Conservation (phyloP, 2,329 filamentous ascomycete species). For the Fusarium sp. region DNA sequence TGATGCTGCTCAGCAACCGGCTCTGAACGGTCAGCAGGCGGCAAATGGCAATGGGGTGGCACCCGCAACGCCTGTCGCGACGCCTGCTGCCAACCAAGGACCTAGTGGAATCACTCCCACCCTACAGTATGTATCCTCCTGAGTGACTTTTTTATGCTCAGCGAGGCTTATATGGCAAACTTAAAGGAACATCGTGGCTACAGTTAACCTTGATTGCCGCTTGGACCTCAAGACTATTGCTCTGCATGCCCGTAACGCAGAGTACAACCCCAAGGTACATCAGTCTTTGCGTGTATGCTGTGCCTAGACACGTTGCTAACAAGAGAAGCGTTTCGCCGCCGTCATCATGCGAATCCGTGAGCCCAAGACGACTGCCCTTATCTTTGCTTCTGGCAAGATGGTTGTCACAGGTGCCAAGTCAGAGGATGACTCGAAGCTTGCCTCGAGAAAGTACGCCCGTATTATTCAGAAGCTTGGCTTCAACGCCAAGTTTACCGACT, state of each 20-base stretch:
- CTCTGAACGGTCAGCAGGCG: constrained; percentile 65
- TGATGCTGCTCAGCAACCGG: constrained; percentile 59
- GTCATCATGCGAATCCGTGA: constrained; percentile 99
- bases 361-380: constrained; percentile 96
- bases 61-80: constrained; percentile 91
- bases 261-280: constrained; percentile 97
- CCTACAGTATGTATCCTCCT: constrained; percentile 87
- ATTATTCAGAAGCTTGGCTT: constrained; percentile 99
- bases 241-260: constrained; percentile 95
- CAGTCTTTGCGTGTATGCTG: constrained; percentile 45
- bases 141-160: constrained; percentile 52
- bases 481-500: constrained; percentile 99
- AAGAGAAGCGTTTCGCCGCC: constrained; percentile 88
- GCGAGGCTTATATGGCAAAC: constrained; percentile 66
- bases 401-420: constrained; percentile 98
- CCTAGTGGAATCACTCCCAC: constrained; percentile 93
- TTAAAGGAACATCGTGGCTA: constrained; percentile 97
- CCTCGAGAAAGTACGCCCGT: constrained; percentile 95
- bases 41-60: constrained; percentile 82
- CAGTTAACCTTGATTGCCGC: constrained; percentile 97
- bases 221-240: constrained; percentile 99
- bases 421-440: constrained; percentile 97
- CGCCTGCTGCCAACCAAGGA: constrained; percentile 83
- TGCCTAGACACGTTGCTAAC: constrained; percentile 49
- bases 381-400: constrained; percentile 99